Conservation (phyloP, 768 basidiomycete species). For the Ramaria rubella region DNA sequence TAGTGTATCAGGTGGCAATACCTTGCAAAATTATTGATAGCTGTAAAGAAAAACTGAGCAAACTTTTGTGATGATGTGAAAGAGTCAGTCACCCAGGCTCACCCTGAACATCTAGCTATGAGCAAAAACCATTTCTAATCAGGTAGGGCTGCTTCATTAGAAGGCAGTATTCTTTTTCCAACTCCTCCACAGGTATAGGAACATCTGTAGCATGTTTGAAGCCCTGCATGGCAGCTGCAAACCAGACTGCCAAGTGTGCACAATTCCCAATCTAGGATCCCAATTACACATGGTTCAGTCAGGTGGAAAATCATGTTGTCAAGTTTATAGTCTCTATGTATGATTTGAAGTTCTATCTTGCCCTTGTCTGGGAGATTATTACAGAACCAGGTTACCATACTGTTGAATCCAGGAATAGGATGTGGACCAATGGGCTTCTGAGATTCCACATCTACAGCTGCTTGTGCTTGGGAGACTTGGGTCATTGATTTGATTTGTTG, state of each 20-base stretch:
- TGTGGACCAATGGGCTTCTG: slow-evolving; percentile 37
- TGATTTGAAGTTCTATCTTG: slow-evolving; percentile 72
- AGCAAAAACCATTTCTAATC: slow-evolving; percentile 74
- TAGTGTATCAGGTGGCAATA: slow-evolving; percentile 79
- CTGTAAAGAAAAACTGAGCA: slow-evolving; percentile 31
- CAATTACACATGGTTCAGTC: slow-evolving; percentile 86
- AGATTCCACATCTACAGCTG: slow-evolving; percentile 62
- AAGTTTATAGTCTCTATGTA: slow-evolving; percentile 97
- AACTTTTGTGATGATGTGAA: neutral
- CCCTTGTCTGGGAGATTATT: slow-evolving; percentile 69
- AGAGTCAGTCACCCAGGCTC: slow-evolving; percentile 19
- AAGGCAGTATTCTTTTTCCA: slow-evolving; percentile 79
- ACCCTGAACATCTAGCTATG: slow-evolving; percentile 86
- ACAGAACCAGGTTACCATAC: slow-evolving; percentile 72
- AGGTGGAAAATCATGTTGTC: slow-evolving; percentile 96
- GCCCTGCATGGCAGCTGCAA: slow-evolving; percentile 33
- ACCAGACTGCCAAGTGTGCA: slow-evolving; percentile 92
- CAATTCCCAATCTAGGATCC: slow-evolving; percentile 95
- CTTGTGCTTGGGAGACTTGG: slow-evolving; percentile 74
- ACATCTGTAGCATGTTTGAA: slow-evolving; percentile 60
- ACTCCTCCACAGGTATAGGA: slow-evolving; percentile 59
- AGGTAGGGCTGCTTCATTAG: slow-evolving; percentile 64
- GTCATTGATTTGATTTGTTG: slow-evolving; percentile 89
- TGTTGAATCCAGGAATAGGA: slow-evolving; percentile 70
- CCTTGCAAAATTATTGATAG: slow-evolving; percentile 81